A percentile compares a stretch with the other conserved stretches of the same genome.
Conservation (phyloP, 192 early-diverging fungal genomes). For the Coemansia sp. region DNA sequence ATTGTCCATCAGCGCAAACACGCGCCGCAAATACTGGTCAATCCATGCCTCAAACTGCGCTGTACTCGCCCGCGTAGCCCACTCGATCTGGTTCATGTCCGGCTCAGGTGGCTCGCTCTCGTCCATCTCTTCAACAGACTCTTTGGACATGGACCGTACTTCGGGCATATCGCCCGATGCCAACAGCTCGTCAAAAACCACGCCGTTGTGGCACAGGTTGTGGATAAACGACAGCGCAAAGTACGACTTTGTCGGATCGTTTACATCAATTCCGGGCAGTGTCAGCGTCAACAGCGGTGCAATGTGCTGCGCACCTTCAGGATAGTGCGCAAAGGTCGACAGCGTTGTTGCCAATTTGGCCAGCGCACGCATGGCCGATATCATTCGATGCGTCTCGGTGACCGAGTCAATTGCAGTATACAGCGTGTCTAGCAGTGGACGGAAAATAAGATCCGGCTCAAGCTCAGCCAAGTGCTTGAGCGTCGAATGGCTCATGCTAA, state of each 20-base stretch:
- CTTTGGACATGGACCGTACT: slow-evolving; percentile 15
- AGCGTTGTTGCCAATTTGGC: slow-evolving; percentile 68
- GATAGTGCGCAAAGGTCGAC: slow-evolving; percentile 70
- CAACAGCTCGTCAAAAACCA: slow-evolving; percentile 45
- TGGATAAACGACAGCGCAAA: slow-evolving; percentile 45
- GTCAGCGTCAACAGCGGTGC: slow-evolving; percentile 71
- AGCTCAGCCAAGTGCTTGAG: slow-evolving; percentile 56
- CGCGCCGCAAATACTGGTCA: slow-evolving; percentile 72
- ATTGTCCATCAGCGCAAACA: slow-evolving; percentile 68
- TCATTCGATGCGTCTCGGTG: slow-evolving; percentile 83
- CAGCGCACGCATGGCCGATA: slow-evolving; percentile 74
- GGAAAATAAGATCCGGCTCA: slow-evolving; percentile 74
- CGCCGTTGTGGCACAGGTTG: slow-evolving; percentile 46
- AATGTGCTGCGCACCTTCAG: slow-evolving; percentile 81
- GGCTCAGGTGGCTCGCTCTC: slow-evolving; percentile 41
- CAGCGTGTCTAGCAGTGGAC: slow-evolving; percentile 75
- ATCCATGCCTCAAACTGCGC: slow-evolving; percentile 87
- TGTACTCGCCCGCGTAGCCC: slow-evolving; percentile 65
- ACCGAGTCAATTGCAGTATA: slow-evolving; percentile 80
- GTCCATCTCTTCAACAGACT: slow-evolving; percentile 50
- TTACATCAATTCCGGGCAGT: slow-evolving; percentile 90
- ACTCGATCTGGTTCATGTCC: slow-evolving; percentile 67
- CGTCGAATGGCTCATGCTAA: slow-evolving; percentile 48
- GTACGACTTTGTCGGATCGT: slow-evolving; percentile 81
- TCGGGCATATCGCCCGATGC: slow-evolving; percentile 35